Percentiles rank a stretch among this genome's conserved stretches.
Evolutionary conservation across 306 rosid species (phyloP).

Genomic region (Rosa multiflora): DNA sequence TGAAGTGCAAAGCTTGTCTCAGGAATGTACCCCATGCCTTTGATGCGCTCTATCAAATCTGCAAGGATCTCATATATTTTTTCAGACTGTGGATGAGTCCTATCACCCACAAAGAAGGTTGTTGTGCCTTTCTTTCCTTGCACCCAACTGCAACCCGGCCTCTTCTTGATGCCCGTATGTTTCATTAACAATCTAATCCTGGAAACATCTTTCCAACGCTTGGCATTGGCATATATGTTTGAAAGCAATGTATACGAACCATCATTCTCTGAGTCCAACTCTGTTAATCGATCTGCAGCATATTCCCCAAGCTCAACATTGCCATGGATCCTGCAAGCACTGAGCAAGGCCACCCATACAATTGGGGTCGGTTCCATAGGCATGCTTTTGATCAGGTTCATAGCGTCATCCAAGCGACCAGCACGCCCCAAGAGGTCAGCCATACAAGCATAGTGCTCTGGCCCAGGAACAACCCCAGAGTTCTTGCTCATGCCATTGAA

Average conservation of each 20-base stretch:
- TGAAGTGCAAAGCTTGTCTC: slow-evolving; percentile 80
- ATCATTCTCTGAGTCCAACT: slow-evolving; percentile 57
- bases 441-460: slow-evolving; percentile 87
- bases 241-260: slow-evolving; percentile 81
- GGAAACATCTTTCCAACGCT: slow-evolving; percentile 83
- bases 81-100: slow-evolving; percentile 57
- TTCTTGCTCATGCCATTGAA: slow-evolving; percentile 57
- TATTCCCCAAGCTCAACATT: slow-evolving; percentile 78
- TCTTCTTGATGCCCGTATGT: slow-evolving; percentile 62
- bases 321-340: slow-evolving; percentile 67
- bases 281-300: slow-evolving; percentile 53
- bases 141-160: slow-evolving; percentile 91
- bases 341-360: slow-evolving; percentile 80
- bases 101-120: slow-evolving; percentile 79
- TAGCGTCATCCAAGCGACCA: slow-evolving; percentile 59
- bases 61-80: slow-evolving; percentile 54
- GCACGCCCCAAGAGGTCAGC: slow-evolving; percentile 90
- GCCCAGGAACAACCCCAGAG: slow-evolving; percentile 63
- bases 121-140: slow-evolving; percentile 63
- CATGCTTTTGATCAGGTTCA: slow-evolving; percentile 63
- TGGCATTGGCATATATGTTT: slow-evolving; percentile 81
- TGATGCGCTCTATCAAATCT: slow-evolving; percentile 63
- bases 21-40: slow-evolving; percentile 74
- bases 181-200: slow-evolving; percentile 67
- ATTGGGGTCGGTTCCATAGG: slow-evolving; percentile 65